phyloP scores from a whole-genome alignment of 345 rosid genomes.

The Anacardium occidentale region DNA sequence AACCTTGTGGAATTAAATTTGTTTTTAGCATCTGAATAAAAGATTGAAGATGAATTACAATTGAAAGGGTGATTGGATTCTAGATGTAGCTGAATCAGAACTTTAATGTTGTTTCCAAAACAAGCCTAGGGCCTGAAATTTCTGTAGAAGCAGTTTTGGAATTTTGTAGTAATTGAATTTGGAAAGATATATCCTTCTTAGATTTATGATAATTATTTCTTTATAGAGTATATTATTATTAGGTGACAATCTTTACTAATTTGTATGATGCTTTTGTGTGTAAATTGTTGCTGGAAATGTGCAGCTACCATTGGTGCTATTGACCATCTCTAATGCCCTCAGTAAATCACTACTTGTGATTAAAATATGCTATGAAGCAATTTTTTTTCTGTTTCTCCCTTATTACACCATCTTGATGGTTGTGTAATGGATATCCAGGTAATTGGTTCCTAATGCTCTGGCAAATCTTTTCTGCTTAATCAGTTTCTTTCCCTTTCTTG shows the following conservation, averaged over 20 bases:
- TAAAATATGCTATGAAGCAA: conserved; percentile 5
- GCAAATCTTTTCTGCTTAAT: conserved; percentile 96
- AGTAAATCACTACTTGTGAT: conserved; percentile 9
- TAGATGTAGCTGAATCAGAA: background rate
- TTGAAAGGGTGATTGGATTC: background rate
- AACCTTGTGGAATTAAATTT: background rate
- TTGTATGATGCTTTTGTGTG: conserved; percentile 10
- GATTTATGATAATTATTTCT: conserved; percentile 1
- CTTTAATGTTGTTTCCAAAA: background rate
- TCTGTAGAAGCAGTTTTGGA: background rate
- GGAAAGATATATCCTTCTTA: background rate
- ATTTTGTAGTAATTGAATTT: background rate
- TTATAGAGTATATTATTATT: background rate
- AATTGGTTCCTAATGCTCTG: conserved; percentile 98
- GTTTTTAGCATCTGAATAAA: background rate
- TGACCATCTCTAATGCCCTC: background rate
- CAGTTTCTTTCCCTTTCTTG: conserved; percentile 99
- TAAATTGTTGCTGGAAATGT: background rate
- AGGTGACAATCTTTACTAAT: background rate
- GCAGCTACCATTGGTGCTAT: conserved; percentile 2
- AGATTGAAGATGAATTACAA: background rate
- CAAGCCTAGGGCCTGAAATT: background rate
- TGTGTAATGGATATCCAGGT: conserved; percentile 59
- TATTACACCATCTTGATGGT: conserved; percentile 27
- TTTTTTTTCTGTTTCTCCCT: conserved; percentile 14